A percentile compares a stretch with the other conserved stretches of the same genome.
phyloP scores from a whole-genome alignment of 2,329 filamentous ascomycete species.

The Aureobasidium sp. region DNA sequence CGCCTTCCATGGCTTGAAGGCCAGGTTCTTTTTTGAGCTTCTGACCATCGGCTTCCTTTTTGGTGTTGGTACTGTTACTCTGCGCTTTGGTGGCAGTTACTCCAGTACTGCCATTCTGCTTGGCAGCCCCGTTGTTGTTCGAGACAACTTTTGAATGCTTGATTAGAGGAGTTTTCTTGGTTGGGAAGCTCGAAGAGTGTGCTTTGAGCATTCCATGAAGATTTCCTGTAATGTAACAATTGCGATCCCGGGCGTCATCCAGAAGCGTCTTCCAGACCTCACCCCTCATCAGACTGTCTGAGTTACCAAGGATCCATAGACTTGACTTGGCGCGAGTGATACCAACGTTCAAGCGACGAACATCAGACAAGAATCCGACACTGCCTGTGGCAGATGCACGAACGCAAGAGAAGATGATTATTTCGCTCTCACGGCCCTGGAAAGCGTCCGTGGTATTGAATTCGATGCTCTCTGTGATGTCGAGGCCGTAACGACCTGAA shows the following conservation, averaged over 20 bases:
- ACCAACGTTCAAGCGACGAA: conserved; percentile 98
- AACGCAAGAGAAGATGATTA: conserved; percentile 98
- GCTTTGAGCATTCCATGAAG: conserved; percentile 48
- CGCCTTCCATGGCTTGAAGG: conserved; percentile 14
- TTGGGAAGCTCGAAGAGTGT: conserved; percentile 40
- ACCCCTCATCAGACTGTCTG: conserved; percentile 74
- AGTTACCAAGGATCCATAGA: conserved; percentile 92
- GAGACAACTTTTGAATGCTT: conserved; percentile 19
- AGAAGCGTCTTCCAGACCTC: conserved; percentile 88
- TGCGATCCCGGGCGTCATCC: conserved; percentile 66
- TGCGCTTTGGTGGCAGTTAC: background rate
- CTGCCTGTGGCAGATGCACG: conserved; percentile 86
- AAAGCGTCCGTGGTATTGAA: conserved; percentile 99
- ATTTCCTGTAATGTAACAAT: conserved; percentile 68
- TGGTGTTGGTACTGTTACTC: background rate
- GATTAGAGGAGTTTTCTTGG: conserved; percentile 18
- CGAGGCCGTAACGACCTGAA: conserved; percentile 61
- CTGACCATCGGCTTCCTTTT: background rate
- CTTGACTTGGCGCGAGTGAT: conserved; percentile 94
- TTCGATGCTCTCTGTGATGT: conserved; percentile 72
- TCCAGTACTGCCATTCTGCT: background rate
- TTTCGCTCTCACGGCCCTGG: conserved; percentile 90
- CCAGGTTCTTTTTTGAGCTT: background rate
- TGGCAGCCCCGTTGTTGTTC: background rate
- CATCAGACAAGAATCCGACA: conserved; percentile 97